These are phyloP conservation scores for Ascochyta viciae-villosae DNA, from an alignment of 2,329 filamentous ascomycete genomes.

Conservation along the genomic window DNA sequence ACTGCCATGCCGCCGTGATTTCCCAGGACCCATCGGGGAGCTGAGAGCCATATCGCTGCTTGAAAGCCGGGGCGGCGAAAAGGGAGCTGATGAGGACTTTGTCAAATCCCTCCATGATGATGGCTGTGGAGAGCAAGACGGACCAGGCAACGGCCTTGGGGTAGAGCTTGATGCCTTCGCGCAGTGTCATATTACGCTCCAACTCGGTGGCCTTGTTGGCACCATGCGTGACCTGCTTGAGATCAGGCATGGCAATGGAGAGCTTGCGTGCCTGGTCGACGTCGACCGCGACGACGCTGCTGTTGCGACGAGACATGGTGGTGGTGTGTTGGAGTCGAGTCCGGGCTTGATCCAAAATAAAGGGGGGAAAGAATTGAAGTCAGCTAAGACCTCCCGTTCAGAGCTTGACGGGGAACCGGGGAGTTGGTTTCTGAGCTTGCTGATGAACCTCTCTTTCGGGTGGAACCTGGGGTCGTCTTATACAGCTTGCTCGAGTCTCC, in stretches of 20 bases:
- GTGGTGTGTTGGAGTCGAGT: slow-evolving; percentile 4
- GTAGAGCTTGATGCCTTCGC: slow-evolving; percentile 79
- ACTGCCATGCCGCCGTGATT: slow-evolving; percentile 56
- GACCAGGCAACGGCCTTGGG: slow-evolving; percentile 88
- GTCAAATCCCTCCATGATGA: slow-evolving; percentile 92
- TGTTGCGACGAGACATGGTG: slow-evolving; percentile 44
- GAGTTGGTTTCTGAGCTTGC: slow-evolving; percentile 23
- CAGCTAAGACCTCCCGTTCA: slow-evolving; percentile 19
- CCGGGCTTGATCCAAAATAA: neutral
- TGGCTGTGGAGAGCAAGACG: slow-evolving; percentile 82
- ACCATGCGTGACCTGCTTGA: slow-evolving; percentile 37
- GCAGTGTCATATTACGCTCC: slow-evolving; percentile 61
- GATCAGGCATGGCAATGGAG: slow-evolving; percentile 37
- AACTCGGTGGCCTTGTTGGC: slow-evolving; percentile 51
- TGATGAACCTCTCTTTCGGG: slow-evolving; percentile 19
- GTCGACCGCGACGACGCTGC: slow-evolving; percentile 42
- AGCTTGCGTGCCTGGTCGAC: slow-evolving; percentile 39
- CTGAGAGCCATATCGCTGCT: slow-evolving; percentile 51
- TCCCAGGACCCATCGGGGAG: slow-evolving; percentile 49
- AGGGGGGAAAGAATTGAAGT: slow-evolving; percentile 9
- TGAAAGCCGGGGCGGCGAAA: slow-evolving; percentile 60
- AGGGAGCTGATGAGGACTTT: slow-evolving; percentile 82
- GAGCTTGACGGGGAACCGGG: slow-evolving; percentile 22
- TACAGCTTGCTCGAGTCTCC: slow-evolving; percentile 21
- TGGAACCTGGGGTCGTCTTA: slow-evolving; percentile 29